Percentiles rank a stretch among this genome's conserved stretches.
These are phyloP conservation scores for Russula emetica DNA, from an alignment of 768 basidiomycete species.

Conservation along the genomic window DNA sequence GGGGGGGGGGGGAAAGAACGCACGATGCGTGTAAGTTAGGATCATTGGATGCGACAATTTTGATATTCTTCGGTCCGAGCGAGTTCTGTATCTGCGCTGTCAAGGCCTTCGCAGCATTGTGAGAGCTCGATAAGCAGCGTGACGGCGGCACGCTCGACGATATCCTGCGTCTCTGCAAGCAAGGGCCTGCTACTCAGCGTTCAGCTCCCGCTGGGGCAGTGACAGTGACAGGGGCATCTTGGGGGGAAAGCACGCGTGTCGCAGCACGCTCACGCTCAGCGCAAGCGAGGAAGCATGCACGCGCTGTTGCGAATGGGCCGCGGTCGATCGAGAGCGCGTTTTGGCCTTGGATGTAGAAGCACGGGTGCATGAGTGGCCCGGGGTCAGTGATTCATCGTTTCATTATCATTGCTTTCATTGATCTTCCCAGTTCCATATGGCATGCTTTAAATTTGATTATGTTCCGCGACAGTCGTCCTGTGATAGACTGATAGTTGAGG, in stretches of 20 bases:
- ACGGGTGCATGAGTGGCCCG: conserved; percentile 28
- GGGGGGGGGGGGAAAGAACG: conserved; percentile 13
- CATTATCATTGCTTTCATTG: too few relatives aligned
- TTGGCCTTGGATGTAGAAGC: conserved; percentile 34
- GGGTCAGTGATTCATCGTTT: too few relatives aligned
- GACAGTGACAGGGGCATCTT: too few relatives aligned
- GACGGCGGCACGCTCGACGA: conserved; percentile 35
- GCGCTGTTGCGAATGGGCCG: conserved; percentile 33
- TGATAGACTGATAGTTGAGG: too few relatives aligned
- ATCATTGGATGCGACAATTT: conserved; percentile 32
- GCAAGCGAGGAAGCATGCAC: conserved; percentile 36
- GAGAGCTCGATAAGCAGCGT: conserved; percentile 33
- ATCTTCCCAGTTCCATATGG: too few relatives aligned
- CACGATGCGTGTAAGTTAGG: conserved; percentile 34
- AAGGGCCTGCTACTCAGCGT: conserved; percentile 35
- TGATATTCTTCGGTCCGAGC: conserved; percentile 33
- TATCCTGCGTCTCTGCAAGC: conserved; percentile 32
- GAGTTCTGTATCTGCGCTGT: conserved; percentile 34
- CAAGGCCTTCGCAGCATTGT: conserved; percentile 33
- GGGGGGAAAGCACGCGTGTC: conserved; percentile 33
- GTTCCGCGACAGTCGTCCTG: too few relatives aligned
- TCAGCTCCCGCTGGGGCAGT: conserved; percentile 28
- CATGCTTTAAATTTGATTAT: too few relatives aligned
- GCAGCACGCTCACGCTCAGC: conserved; percentile 37
- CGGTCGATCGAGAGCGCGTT: conserved; percentile 34